Conservation (phyloP, 1,139 yeast species). For the Insectozyma bohioensis region DNA sequence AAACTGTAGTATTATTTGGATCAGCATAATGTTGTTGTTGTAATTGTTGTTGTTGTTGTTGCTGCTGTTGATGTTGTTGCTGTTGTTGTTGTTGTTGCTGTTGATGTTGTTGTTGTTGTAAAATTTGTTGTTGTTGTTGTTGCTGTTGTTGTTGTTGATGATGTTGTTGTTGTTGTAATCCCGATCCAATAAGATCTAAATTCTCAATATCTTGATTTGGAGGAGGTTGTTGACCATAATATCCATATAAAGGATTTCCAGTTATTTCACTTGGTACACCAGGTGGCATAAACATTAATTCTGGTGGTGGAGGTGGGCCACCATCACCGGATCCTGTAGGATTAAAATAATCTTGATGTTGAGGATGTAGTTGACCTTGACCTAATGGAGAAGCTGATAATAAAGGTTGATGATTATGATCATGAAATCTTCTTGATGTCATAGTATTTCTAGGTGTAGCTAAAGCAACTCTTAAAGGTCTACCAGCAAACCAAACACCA, state of each 20-base stretch:
- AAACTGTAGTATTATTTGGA: conserved; percentile 88
- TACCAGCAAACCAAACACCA: conserved; percentile 71
- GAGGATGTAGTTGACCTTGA: conserved; percentile 8
- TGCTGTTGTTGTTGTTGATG: neutral
- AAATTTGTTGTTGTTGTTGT: neutral
- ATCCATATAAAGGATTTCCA: too few relatives aligned
- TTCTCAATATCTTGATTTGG: too few relatives aligned
- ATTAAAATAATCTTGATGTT: too few relatives aligned
- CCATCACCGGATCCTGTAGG: conserved; percentile 3
- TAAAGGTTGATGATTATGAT: conserved; percentile 3
- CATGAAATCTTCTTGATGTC: conserved; percentile 7
- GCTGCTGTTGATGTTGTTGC: conserved; percentile 9
- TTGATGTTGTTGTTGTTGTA: neutral
- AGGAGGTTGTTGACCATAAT: conserved; percentile 1
- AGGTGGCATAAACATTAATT: conserved; percentile 19
- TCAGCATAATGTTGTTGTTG: conserved; percentile 54
- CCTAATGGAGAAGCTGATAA: conserved; percentile 2
- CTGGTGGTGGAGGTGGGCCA: conserved; percentile 13
- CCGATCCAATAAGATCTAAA: too few relatives aligned
- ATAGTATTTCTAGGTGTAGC: conserved; percentile 54
- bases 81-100: conserved; percentile 4
- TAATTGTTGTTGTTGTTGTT: conserved; percentile 14
- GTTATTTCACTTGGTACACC: too few relatives aligned
- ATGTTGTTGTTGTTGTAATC: neutral
- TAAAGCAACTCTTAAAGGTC: conserved; percentile 71